Base-by-base conservation (phyloP, 2,329 filamentous ascomycete genomes). In the Curvularia spicifera region DNA sequence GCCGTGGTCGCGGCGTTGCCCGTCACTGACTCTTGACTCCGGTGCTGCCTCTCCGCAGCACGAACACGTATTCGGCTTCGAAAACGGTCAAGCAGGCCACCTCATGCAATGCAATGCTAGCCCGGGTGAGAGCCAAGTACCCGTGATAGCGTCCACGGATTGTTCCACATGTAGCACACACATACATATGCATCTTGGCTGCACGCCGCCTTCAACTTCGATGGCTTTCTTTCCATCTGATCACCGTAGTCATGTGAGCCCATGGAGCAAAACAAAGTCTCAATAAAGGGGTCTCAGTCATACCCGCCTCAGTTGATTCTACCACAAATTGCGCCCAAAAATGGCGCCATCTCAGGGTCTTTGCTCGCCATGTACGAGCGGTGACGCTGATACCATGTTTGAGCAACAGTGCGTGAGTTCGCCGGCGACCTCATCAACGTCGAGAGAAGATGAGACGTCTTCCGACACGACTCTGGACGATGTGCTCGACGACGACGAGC, bases 351-450 rank as follows among this genome's bases (percentile, higher is more conserved):
- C 46, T 56, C 58, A 61, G 35, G 37, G 54, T 53, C 45, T 37
- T 64, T 59, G 66, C 62, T 68, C 64, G 66, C 62, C 66, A 67
- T 68, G 59, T 53, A 53, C 29, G 57, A 57, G 62, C 62, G 59
- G 62, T 67, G 64, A 68, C 43, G 53, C 40, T 61, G 59, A 50
- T 45, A 47, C 62, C 50, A 57, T 61, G 66, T 65, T 50, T 55
- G 60, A 65, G 62, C 65, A 66, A 43, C 59, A 54, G 42, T 40
- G 51, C 56, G 51, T 43, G 31, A 55, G 31, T 48, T 56, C 52
- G 37, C 52, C 57, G 51, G 42, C 56, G 42, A 60, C 60, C 47
- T 56, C 63, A 18, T 60, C 56, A 47, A 59, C 53, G 15, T 50
- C 35, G 8, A 37, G 24, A 53, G 56, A 61, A 47, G 50, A 59